Evolutionary conservation across 805 yeast species (phyloP), one percentile per base, ranked within the genome.

Genomic region (Suhomyces emberorum): DNA sequence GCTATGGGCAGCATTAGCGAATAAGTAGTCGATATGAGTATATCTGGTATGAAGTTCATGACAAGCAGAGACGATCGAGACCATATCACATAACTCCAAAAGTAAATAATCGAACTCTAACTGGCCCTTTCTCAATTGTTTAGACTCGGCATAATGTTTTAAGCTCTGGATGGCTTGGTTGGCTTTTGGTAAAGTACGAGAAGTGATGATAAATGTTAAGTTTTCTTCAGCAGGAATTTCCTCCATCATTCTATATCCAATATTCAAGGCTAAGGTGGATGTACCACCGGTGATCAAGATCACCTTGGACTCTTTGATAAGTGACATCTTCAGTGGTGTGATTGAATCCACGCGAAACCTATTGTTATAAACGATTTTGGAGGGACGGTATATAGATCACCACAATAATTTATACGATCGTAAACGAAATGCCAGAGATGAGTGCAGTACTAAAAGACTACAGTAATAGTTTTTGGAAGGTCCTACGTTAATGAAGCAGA

Each of bases 51-150:
- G 61, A 42, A 93, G 59, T 37, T 88, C 95, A 47, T 81, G 72
- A 38, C 77, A 76, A 0, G 95, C 96, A 18, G 75, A 72, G 19
- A 86, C 63, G 10, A 89, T 76, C 1, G 96, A 85, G 7, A 87
- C 82, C 96, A 89, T 88, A 51, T 85, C 78, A 9, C 89, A 75
- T 57, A 91, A 88, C 56, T 93, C 98, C n/a, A 93, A 79, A 32
- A 93, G 64, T 2, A 89, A 53, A 50, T 93, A 93, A 61, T 93
- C 98, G 52, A 82, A 91, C 52, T 87, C 95, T 4, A 88, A 71
- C 19, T 70, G 65, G 0, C 80, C 84, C 2, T 63, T 55, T 30
- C 87, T 70, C 25, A 57, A 54, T 0, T 57, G 53, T 10, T 48
- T 44, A 3, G 47, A 42, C 7, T 47, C 45, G 21, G 57, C 52